Base-by-base conservation (phyloP, 139 green algal species). In the Volvox africanus region DNA sequence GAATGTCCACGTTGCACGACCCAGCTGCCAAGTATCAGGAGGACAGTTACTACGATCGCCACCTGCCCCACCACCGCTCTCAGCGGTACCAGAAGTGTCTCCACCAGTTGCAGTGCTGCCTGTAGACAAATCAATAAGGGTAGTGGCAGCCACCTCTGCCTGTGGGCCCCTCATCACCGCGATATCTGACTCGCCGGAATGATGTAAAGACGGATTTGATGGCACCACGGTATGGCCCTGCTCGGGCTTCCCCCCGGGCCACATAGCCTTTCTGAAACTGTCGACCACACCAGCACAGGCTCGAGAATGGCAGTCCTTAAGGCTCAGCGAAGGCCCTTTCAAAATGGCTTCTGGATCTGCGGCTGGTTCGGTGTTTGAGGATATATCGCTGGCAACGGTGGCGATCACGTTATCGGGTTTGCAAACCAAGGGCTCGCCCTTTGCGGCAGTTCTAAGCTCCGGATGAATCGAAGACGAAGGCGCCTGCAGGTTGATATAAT, bases 1-100 rank as follows among this genome's bases (percentile, higher is more conserved):
- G 83, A 96, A 94, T 22, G 93, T 96, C 95, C 95, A 97, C 3
- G 93, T 94, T 16, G 94, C 91, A 0, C 73, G 78, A 18, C 95
- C 95, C 17, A 97, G 80, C 78, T 95, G 89, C 19, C 71, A 82
- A 1, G 91, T 93, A 87, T 94, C 92, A 9, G 93, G 93, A 12
- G 94, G 94, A 77, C 92, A 95, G 28, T 1, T 32, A 6, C 9
- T 32, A 18, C 17, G 37, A 32, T 26, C 22, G 3, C 67, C 67
- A 75, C 24, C 67, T 12, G 67, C 22, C 67, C 67, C 67, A 30
- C 20, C 71, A 79, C 2, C 71, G 28, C 71, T 21, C 71, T 24
- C 50, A n/a, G 22, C 50, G 50, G 80, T 26, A 13, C 44, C 44
- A 9, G 44, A 55, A 55, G 44, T 55, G 44, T 9, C 44, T 55